Conservation (phyloP, 441 rosid genomes). For the Pelargonium exstipulatum region DNA sequence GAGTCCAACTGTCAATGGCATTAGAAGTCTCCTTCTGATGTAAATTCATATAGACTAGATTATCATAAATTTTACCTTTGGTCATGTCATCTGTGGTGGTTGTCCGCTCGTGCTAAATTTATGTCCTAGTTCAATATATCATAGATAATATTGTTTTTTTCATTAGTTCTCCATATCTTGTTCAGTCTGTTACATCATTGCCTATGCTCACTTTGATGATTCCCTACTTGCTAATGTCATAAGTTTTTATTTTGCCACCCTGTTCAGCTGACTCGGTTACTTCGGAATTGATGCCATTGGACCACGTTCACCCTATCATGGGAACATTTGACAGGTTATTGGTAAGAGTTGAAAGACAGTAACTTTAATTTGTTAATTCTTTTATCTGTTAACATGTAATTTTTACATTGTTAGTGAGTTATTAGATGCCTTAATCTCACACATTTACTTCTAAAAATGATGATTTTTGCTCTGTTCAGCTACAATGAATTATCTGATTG, state of each 20-base stretch:
- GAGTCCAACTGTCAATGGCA: background rate
- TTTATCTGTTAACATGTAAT: slow-evolving; percentile 2
- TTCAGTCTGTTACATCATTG: background rate
- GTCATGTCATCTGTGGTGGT: too few species aligned
- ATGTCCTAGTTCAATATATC: too few species aligned
- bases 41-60: background rate
- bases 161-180: slow-evolving; percentile 11
- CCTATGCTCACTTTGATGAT: background rate
- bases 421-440: slow-evolving; percentile 8
- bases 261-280: slow-evolving; percentile 35
- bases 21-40: slow-evolving; percentile 1
- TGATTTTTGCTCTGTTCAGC: background rate
- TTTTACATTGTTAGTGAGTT: background rate
- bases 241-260: slow-evolving; percentile 15
- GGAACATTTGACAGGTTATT: slow-evolving; percentile 62
- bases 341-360: slow-evolving; percentile 43
- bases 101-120: too few species aligned
- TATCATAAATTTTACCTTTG: too few species aligned
- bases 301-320: slow-evolving; percentile 44
- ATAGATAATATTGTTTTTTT: too few species aligned
- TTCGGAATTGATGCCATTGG: slow-evolving; percentile 41
- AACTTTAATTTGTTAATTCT: slow-evolving; percentile 6
- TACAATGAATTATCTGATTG: background rate
- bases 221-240: slow-evolving; percentile 19
- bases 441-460: slow-evolving; percentile 1